Base-by-base conservation (phyloP, 352 stramenopile genomes). In the Phytophthora cactorum region DNA sequence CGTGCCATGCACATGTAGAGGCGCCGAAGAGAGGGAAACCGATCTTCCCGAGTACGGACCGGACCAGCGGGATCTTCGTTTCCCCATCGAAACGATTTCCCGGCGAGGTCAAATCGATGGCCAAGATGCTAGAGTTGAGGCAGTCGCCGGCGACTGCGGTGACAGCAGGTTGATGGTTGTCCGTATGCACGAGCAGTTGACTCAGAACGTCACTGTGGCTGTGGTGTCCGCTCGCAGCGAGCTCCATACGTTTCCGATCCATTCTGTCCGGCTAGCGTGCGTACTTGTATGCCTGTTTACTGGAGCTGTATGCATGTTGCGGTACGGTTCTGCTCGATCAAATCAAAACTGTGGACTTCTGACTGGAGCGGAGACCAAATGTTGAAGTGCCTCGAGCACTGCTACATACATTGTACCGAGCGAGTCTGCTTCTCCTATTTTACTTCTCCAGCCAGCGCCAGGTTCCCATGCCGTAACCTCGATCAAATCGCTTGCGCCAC, bases 401-500 rank as follows among this genome's bases (percentile, higher is more conserved):
- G n/a, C n/a, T n/a, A n/a, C n/a, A n/a, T n/a, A n/a, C n/a, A n/a
- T n/a, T n/a, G n/a, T n/a, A n/a, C n/a, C n/a, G n/a, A n/a, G n/a
- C n/a, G n/a, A n/a, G n/a, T n/a, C n/a, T n/a, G n/a, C n/a, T n/a
- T n/a, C n/a, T n/a, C n/a, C n/a, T n/a, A n/a, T n/a, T n/a, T n/a
- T n/a, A n/a, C n/a, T n/a, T n/a, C n/a, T n/a, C n/a, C n/a, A n/a
- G n/a, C n/a, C n/a, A n/a, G n/a, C n/a, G n/a, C n/a, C n/a, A 28
- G 27, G 45, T 17, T 52, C 11, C 45, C 25, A 52, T 52, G 45
- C 10, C 11, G 32, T 2, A 9, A 32, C 15, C 49, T 39, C 32
- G 45, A 11, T 70, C 46, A 70, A 65, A 70, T 70, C 62, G 45
- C 62, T 59, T 38, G 54, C 54, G 54, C n/a, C 59, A 66, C 28